Base-by-base conservation (phyloP, 1,284 basidiomycete genomes). In the Pascua guehoae region DNA sequence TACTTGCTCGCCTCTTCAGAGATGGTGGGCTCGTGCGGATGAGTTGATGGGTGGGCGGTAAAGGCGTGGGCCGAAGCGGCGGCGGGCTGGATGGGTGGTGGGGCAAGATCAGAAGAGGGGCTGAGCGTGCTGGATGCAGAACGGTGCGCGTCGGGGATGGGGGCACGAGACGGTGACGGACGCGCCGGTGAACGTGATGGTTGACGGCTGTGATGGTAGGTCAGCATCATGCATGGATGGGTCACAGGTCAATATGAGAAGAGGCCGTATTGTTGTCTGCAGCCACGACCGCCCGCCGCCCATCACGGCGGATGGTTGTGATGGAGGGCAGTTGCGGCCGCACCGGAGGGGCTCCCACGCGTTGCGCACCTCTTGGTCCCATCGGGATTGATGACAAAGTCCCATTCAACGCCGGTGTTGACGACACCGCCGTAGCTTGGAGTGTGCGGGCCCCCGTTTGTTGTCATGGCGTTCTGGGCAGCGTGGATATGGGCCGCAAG, bases 341-440 rank as follows among this genome's bases (percentile, higher is more conserved):
- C 24, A 32, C 24, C 24, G 24, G n/a, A 32, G 4, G 7, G 24
- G 24, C 24, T 32, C 24, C 24, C 24, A 32, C 69, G 66, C 56
- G 69, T 72, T 32, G 24, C 73, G 61, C 52, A 74, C 74, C 69
- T 73, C 48, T 66, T 62, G 40, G 66, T 59, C n/a, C 70, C 68
- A 32, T 70, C 65, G 50, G 66, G 62, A 45, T 67, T 65, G 16
- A 71, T 63, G 24, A 72, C 66, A 54, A 66, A 75, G 41, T 77
- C 75, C 73, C 74, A 77, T 52, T 77, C 73, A 47, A 66, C 69
- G 15, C 75, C 75, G 8, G 75, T 74, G 51, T 68, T 77, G 65
- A 85, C 82, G 67, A 80, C 77, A 41, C 83, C 83, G 37, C 47
- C 56, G 18, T 52, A 49, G 46, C 42, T 51, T 54, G 85, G 82